Percentiles rank a stretch among this genome's conserved stretches.
These are phyloP conservation scores for Lagenidium giganteum DNA, from an alignment of 352 stramenopile genomes.

Conservation along the genomic window DNA sequence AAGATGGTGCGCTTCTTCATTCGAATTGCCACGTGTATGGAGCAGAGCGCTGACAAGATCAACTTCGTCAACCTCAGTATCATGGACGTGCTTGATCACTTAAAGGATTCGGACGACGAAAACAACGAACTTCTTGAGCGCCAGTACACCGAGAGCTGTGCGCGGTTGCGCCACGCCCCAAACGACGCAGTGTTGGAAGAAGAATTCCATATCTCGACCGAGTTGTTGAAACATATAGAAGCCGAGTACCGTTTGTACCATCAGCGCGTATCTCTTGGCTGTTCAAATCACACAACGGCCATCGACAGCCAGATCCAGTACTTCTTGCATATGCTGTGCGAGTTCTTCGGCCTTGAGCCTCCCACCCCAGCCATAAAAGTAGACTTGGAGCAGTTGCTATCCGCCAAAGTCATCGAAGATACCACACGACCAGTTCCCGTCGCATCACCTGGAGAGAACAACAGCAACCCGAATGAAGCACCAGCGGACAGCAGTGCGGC, in stretches of 20 bases:
- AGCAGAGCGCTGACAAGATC: constrained; percentile 38
- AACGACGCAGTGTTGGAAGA: constrained; percentile 40
- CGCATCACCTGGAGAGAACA: neutral
- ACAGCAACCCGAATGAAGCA: too few relatives aligned
- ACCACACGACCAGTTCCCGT: constrained; percentile 10
- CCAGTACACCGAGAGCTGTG: constrained; percentile 30
- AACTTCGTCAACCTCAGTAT: constrained; percentile 45
- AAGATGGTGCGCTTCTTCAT: constrained; percentile 57
- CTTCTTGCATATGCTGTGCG: constrained; percentile 30
- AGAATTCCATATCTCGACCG: constrained; percentile 38
- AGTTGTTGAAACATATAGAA: constrained; percentile 62
- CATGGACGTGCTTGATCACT: constrained; percentile 45
- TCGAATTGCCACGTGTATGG: constrained; percentile 33
- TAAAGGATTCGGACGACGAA: constrained; percentile 58
- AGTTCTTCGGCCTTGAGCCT: constrained; percentile 30
- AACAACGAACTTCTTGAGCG: constrained; percentile 28
- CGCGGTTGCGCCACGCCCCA: constrained; percentile 56
- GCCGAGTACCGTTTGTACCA: constrained; percentile 64
- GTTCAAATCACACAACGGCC: constrained; percentile 33
- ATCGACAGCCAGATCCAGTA: constrained; percentile 25
- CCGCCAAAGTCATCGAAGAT: constrained; percentile 30
- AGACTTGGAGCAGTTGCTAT: constrained; percentile 37
- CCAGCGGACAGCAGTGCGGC: too few relatives aligned
- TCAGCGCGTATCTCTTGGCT: constrained; percentile 23
- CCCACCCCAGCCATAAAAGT: constrained; percentile 3